A percentile compares a stretch with the other conserved stretches of the same genome.
Conservation (phyloP, 2,329 filamentous ascomycete genomes). For the Claviceps fusiformis region DNA sequence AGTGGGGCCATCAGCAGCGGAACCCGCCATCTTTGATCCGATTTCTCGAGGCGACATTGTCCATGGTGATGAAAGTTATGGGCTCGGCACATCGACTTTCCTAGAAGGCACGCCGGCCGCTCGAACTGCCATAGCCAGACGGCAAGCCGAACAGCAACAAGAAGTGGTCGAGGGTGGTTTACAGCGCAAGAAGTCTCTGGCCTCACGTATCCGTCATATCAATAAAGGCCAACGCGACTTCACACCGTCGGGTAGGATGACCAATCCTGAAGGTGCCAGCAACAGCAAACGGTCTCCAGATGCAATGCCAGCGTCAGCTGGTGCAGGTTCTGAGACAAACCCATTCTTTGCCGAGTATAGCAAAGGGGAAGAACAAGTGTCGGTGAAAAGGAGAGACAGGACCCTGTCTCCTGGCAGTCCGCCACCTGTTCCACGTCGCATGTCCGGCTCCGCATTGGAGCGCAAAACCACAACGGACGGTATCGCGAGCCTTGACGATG, state of each 20-base stretch:
- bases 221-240: constrained; percentile 54
- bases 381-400: constrained; percentile 26
- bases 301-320: constrained; percentile 19
- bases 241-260: constrained; percentile 43
- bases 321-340: constrained; percentile 35
- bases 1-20: constrained; percentile 17
- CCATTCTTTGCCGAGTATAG: constrained; percentile 75
- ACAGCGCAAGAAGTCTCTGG: constrained; percentile 85
- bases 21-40: constrained; percentile 52
- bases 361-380: constrained; percentile 39
- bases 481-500: constrained; percentile 24
- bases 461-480: constrained; percentile 51
- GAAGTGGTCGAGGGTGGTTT: constrained; percentile 48
- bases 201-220: constrained; percentile 79
- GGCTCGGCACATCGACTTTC: constrained; percentile 89
- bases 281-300: constrained; percentile 26
- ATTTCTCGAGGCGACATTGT: constrained; percentile 54
- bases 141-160: constrained; percentile 53
- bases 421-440: constrained; percentile 28
- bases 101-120: constrained; percentile 86
- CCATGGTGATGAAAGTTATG: constrained; percentile 71
- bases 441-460: constrained; percentile 37
- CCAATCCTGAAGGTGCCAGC: constrained; percentile 39
- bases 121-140: constrained; percentile 61
- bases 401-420: constrained; percentile 43